These are phyloP conservation scores for Fraxinus ornus DNA, from an alignment of 305 asterid genomes.

Conservation along the genomic window DNA sequence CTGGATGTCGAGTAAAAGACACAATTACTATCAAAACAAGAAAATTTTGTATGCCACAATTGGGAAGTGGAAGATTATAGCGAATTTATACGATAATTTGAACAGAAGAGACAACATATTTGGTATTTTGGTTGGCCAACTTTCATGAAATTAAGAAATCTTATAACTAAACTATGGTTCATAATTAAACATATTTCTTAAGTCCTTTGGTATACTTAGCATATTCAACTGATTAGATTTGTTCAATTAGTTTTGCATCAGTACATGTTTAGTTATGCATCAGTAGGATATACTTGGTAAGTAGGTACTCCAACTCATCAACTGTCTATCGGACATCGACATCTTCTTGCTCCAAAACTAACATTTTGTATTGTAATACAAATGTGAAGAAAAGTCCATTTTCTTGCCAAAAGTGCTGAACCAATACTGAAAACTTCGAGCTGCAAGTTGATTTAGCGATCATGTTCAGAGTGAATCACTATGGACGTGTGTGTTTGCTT, in stretches of 20 bases:
- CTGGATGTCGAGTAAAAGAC: background rate
- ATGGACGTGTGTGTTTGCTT: background rate
- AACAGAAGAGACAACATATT: constrained; percentile 24
- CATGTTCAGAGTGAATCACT: background rate
- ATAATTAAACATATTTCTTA: background rate
- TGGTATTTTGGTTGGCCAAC: constrained; percentile 31
- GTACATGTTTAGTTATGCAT: constrained; percentile 3
- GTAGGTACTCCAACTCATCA: constrained; percentile 12
- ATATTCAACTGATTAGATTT: background rate
- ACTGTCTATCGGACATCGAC: background rate
- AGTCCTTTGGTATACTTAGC: constrained; percentile 24
- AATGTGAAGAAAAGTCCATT: background rate
- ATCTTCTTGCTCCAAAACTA: background rate
- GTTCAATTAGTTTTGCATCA: background rate
- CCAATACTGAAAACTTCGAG: background rate
- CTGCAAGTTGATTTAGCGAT: background rate
- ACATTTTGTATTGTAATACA: background rate
- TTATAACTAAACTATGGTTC: background rate
- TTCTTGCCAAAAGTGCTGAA: background rate
- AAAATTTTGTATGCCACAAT: background rate
- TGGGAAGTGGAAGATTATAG: constrained; percentile 2
- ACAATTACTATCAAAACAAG: background rate
- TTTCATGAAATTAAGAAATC: background rate
- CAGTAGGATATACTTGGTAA: background rate
- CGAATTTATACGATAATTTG: constrained; percentile 13